These are phyloP conservation scores for Saturnispora saitoi DNA, from an alignment of 805 yeast genomes.

Conservation along the genomic window DNA sequence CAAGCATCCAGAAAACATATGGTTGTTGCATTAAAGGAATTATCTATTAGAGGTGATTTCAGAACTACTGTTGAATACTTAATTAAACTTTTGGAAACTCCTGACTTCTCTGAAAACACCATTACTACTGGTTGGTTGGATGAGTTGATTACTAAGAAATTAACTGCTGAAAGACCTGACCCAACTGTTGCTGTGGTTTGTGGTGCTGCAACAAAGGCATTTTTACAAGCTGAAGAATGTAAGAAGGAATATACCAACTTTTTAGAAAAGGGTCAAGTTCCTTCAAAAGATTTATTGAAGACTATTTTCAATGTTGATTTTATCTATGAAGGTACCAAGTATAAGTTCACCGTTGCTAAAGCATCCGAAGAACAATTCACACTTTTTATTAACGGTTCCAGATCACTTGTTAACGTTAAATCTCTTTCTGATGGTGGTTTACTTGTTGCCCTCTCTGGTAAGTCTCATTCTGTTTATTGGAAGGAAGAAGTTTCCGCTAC, in stretches of 20 bases:
- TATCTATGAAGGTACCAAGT: conserved; percentile 88
- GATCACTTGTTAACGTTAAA: conserved; percentile 78
- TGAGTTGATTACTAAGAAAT: conserved; percentile 83
- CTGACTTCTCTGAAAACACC: conserved; percentile 91
- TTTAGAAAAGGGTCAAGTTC: conserved; percentile 94
- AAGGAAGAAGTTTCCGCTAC: conserved; percentile 96
- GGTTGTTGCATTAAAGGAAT: conserved; percentile 97
- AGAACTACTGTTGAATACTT: conserved; percentile 96
- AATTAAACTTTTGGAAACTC: conserved; percentile 90
- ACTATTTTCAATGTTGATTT: conserved; percentile 91
- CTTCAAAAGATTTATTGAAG: conserved; percentile 68
- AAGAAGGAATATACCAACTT: conserved; percentile 60
- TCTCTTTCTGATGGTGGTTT: conserved; percentile 93
- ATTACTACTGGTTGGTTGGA: conserved; percentile 99
- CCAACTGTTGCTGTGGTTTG: conserved; percentile 82
- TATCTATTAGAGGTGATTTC: conserved; percentile 96
- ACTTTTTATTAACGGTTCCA: conserved; percentile 87
- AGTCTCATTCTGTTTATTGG: conserved; percentile 93
- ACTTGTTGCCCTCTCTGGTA: conserved; percentile 80
- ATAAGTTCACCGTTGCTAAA: conserved; percentile 92
- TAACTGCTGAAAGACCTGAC: conserved; percentile 97
- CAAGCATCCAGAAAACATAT: conserved; percentile 96
- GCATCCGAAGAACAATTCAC: conserved; percentile 81
- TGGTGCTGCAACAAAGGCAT: conserved; percentile 97
- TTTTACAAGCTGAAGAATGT: conserved; percentile 63